Evolutionary conservation across 345 rosid genomes (phyloP), one percentile per base, ranked within the genome.

Genomic region (Camelina neglecta): DNA sequence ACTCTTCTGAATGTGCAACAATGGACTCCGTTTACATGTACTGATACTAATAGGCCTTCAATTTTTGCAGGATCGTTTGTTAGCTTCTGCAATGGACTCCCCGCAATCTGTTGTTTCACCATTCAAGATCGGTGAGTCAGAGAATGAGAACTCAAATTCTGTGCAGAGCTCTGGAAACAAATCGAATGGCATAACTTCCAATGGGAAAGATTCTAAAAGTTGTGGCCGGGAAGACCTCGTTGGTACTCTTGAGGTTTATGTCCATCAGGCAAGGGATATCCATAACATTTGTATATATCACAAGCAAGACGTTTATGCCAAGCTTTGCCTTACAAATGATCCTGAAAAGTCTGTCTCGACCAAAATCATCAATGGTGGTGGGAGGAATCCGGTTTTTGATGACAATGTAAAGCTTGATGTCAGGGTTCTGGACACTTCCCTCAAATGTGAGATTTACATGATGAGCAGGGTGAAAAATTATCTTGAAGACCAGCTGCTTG

Each of bases 231-330:
- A 84, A 70, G 79, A 76, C 69, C 81, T 68, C 79, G 67, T 89
- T 33, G 98, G 99, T 47, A 74, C 78, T 29, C 93, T 96, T 39
- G 88, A 88, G 67, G 93, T 93, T 67, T 86, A 72, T 81, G 72
- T 96, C 20, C 96, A 93, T 79, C 93, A 90, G 79, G 99, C 99
- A 13, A 85, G 99, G 80, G 99, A 96, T 77, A 93, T 96, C 70
- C 98, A 96, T 2, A 96, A 96, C 88, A 87, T 96, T 76, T 96
- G 99, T 88, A 96, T 96, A 83, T 96, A 96, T 88, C 99, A 96
- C 80, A 96, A 96, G 85, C 99, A 96, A 79, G 99, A 96, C 78
- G 99, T 96, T 73, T 96, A 96, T 82, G 98, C 98, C 60, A 96
- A 91, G 92, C 83, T 93, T 81, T 91, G 96, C 75, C 83, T 96